A percentile compares a stretch with the other conserved stretches of the same genome.
Evolutionary conservation across 306 rosid genomes (phyloP).

Genomic region (peach (Prunus persica)): Prunus_persica_NCBIv2 NC_034009.1:40770501-40771000

Average conservation of each 20-base stretch:
- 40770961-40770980: not conserved
- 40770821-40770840: not conserved
- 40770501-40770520: not conserved
- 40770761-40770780: not conserved
- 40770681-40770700: not conserved
- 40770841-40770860: not conserved
- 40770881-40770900: not conserved
- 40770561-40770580: constrained; percentile 74
- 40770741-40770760: not conserved
- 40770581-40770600: constrained; percentile 79
- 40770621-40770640: not conserved
- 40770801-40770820: not conserved
- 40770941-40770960: not conserved
- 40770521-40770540: constrained; percentile 6
- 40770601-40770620: constrained; percentile 24
- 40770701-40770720: too few species aligned
- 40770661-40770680: not conserved
- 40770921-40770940: not conserved
- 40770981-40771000: not conserved
- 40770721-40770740: not conserved
- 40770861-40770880: not conserved
- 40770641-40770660: not conserved
- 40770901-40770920: not conserved
- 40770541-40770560: constrained; percentile 42
- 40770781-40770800: not conserved